These are phyloP conservation scores for Inga oerstediana DNA, from an alignment of 306 rosid species.

Conservation along the genomic window DNA sequence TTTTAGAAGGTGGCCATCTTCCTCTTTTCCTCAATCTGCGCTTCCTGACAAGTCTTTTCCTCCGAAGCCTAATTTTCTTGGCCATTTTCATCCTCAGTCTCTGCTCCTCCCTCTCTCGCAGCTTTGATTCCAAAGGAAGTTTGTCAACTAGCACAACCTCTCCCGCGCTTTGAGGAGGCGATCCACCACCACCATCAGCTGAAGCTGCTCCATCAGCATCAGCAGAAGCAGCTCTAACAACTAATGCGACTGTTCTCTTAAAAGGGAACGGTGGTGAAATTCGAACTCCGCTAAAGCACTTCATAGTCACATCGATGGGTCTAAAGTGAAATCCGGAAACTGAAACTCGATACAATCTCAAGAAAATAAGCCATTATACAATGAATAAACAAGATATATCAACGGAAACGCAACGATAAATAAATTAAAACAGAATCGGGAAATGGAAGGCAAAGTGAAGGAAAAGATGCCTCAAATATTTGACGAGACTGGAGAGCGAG, in stretches of 20 bases:
- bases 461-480: neutral
- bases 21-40: slow-evolving; percentile 86
- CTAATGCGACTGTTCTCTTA: neutral
- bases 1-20: slow-evolving; percentile 94
- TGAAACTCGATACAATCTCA: slow-evolving; percentile 33
- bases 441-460: neutral
- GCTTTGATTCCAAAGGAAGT: slow-evolving; percentile 87
- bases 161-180: slow-evolving; percentile 40
- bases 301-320: slow-evolving; percentile 36
- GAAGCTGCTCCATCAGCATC: slow-evolving; percentile 20
- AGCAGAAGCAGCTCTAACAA: slow-evolving; percentile 33
- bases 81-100: slow-evolving; percentile 78
- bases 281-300: slow-evolving; percentile 45
- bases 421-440: neutral
- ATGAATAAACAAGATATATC: neutral
- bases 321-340: slow-evolving; percentile 53
- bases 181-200: slow-evolving; percentile 29
- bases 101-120: slow-evolving; percentile 75
- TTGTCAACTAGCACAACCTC: slow-evolving; percentile 58
- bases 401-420: neutral
- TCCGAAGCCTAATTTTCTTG: slow-evolving; percentile 78
- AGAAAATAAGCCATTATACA: neutral
- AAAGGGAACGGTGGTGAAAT: slow-evolving; percentile 32
- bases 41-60: slow-evolving; percentile 79
- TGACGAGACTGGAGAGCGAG: neutral